Conservation (phyloP, 2,329 filamentous ascomycete genomes). For the Pseudogymnoascus sp. region DNA sequence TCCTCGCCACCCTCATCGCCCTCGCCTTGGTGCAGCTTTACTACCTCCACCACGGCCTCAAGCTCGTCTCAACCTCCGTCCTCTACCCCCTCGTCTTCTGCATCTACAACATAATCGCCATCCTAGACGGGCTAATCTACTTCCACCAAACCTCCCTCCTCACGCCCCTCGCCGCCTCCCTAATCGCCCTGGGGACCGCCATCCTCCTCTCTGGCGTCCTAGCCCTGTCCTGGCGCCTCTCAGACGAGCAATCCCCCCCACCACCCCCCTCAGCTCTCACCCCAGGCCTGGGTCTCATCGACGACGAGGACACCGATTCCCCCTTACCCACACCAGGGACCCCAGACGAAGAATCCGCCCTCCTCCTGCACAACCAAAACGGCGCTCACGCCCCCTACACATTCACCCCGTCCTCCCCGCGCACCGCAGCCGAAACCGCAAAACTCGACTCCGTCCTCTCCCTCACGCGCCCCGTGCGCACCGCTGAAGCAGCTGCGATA, state of each 20-base stretch:
- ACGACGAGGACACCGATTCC: conserved; percentile 51
- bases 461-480: conserved; percentile 19
- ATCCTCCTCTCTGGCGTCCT: conserved; percentile 83
- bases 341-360: conserved; percentile 27
- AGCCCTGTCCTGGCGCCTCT: conserved; percentile 86
- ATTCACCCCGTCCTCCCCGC: conserved; percentile 20
- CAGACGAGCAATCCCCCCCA: conserved; percentile 61
- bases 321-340: conserved; percentile 24
- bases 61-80: conserved; percentile 89
- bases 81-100: conserved; percentile 97
- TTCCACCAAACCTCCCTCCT: conserved; percentile 83
- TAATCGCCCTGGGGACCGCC: conserved; percentile 78
- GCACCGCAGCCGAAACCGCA: conserved; percentile 15
- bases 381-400: conserved; percentile 23
- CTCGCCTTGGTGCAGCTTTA: conserved; percentile 88
- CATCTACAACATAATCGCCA: conserved; percentile 98
- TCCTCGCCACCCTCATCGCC: conserved; percentile 70
- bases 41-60: conserved; percentile 87
- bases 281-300: conserved; percentile 74
- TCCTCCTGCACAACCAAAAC: conserved; percentile 24
- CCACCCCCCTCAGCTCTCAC: conserved; percentile 58
- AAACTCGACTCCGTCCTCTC: conserved; percentile 26
- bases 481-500: background rate
- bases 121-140: conserved; percentile 93
- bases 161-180: conserved; percentile 62